Evolutionary conservation across 2,329 filamentous ascomycete species (phyloP).

Genomic region (Magnaporthiopsis rhizophila): DNA sequence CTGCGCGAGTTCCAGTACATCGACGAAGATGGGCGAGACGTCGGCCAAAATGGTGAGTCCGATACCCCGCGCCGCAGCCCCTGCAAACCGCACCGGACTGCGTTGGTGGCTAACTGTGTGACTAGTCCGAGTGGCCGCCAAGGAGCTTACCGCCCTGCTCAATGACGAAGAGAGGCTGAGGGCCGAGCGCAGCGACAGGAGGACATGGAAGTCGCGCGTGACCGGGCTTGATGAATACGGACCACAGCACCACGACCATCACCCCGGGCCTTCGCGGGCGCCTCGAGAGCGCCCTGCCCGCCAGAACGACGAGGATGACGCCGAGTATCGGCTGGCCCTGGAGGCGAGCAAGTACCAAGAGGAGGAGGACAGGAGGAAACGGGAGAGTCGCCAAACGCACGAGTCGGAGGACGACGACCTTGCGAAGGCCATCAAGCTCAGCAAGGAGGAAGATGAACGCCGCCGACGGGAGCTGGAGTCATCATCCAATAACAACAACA

Average conservation of each 20-base stretch:
- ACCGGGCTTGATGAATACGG: constrained; percentile 82
- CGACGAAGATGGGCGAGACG: constrained; percentile 90
- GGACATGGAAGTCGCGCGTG: constrained; percentile 94
- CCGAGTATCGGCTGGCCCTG: constrained; percentile 82
- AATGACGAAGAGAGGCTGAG: constrained; percentile 89
- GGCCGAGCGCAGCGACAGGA: constrained; percentile 82
- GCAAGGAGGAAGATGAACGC: constrained; percentile 88
- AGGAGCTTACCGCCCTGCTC: constrained; percentile 87
- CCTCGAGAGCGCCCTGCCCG: constrained; percentile 34
- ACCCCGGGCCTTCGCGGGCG: constrained; percentile 20
- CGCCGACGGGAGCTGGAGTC: constrained; percentile 81
- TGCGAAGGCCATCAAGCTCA: constrained; percentile 89
- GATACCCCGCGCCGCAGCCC: neutral
- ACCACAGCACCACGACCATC: constrained; percentile 27
- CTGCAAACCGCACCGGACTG: neutral
- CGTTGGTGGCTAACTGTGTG: constrained; percentile 19
- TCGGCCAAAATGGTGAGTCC: constrained; percentile 83
- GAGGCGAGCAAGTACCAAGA: constrained; percentile 94
- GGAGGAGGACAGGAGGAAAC: constrained; percentile 76
- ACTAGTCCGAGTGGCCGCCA: constrained; percentile 86
- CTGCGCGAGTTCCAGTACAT: constrained; percentile 94
- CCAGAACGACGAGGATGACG: constrained; percentile 72
- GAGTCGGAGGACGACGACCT: constrained; percentile 73
- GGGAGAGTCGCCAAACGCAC: constrained; percentile 51
- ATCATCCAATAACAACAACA: constrained; percentile 65